Evolutionary conservation across 2,329 filamentous ascomycete species (phyloP).

Genomic region (Aspergillus sp.): DNA sequence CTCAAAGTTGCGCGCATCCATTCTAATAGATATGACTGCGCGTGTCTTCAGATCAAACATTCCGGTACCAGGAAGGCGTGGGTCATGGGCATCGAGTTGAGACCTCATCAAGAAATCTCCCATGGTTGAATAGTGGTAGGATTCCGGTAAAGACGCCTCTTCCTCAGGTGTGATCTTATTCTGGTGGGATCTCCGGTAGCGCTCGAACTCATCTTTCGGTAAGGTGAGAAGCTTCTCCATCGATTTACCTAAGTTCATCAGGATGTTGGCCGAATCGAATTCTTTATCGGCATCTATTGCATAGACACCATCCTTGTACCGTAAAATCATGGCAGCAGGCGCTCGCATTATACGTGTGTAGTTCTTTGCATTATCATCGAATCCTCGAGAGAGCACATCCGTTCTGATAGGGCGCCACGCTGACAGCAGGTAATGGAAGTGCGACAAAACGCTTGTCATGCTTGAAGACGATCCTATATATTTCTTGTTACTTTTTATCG

Average conservation of each 20-base stretch:
- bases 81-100: slow-evolving; percentile 87
- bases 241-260: slow-evolving; percentile 90
- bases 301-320: slow-evolving; percentile 80
- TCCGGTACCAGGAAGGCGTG: slow-evolving; percentile 80
- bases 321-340: slow-evolving; percentile 78
- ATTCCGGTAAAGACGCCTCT: slow-evolving; percentile 69
- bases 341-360: slow-evolving; percentile 73
- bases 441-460: slow-evolving; percentile 82
- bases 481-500: slow-evolving; percentile 66
- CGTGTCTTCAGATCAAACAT: slow-evolving; percentile 97
- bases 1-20: slow-evolving; percentile 73
- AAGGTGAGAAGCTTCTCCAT: slow-evolving; percentile 94
- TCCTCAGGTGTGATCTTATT: slow-evolving; percentile 66
- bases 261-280: slow-evolving; percentile 77
- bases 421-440: slow-evolving; percentile 92
- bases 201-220: slow-evolving; percentile 78
- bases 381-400: slow-evolving; percentile 64
- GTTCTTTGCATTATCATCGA: slow-evolving; percentile 59
- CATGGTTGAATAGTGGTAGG: slow-evolving; percentile 83
- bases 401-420: slow-evolving; percentile 73
- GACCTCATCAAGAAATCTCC: slow-evolving; percentile 93
- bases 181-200: slow-evolving; percentile 69
- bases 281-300: slow-evolving; percentile 96
- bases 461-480: slow-evolving; percentile 96
- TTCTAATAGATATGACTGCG: slow-evolving; percentile 86